Percentiles rank a stretch among this genome's conserved stretches.
These are phyloP conservation scores for Ceratobasidium sp. DNA, from an alignment of 1,284 basidiomycete species.

Conservation along the genomic window DNA sequence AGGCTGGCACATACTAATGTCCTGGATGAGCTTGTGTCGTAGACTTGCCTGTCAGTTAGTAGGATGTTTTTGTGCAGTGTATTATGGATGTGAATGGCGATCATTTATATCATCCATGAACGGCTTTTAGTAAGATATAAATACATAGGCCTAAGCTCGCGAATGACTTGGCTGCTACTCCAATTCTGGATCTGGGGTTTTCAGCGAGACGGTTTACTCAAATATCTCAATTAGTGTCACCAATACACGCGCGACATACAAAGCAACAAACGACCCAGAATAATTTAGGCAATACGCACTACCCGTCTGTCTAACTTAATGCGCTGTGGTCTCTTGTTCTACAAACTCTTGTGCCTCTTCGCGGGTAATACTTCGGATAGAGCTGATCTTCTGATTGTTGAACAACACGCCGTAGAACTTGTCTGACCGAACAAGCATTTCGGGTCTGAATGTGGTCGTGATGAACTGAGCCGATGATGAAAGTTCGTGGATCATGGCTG, in stretches of 20 bases:
- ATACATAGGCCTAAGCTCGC: too few species aligned
- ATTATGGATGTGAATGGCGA: too few species aligned
- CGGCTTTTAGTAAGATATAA: too few species aligned
- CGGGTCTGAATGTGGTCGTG: constrained; percentile 97
- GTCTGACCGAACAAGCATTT: constrained; percentile 95
- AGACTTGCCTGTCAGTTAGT: too few species aligned
- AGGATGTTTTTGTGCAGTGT: too few species aligned
- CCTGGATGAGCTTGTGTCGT: too few species aligned
- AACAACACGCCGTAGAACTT: constrained; percentile 99
- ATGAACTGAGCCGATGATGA: constrained; percentile 94
- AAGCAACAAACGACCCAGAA: constrained; percentile 18
- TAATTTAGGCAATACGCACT: constrained; percentile 18
- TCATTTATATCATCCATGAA: too few species aligned
- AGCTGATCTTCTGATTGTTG: constrained; percentile 94
- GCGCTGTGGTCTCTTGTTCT: constrained; percentile 62
- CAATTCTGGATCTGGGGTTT: too few species aligned
- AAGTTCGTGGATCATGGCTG: constrained; percentile 95
- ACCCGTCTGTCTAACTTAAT: constrained; percentile 21
- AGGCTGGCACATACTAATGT: constrained; percentile 8
- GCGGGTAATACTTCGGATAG: constrained; percentile 83
- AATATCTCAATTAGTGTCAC: too few species aligned
- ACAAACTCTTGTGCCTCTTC: constrained; percentile 92
- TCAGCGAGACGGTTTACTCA: too few species aligned
- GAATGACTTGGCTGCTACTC: too few species aligned
- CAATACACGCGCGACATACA: too few species aligned